phyloP scores from a whole-genome alignment of 2,329 filamentous ascomycete genomes.

The Paracoccidioides brasiliensis region DNA sequence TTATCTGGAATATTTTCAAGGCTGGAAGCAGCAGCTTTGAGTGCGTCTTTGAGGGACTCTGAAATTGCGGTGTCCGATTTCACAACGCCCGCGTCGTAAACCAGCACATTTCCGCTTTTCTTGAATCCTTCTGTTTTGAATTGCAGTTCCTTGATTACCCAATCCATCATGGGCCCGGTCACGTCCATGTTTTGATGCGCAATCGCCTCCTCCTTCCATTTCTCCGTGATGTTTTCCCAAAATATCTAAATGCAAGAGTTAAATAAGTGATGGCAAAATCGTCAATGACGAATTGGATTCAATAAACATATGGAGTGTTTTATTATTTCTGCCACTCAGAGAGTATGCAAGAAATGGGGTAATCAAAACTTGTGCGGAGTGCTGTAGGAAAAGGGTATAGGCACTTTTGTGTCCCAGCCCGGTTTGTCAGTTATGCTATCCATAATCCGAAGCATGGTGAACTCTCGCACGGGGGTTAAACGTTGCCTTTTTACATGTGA shows the following conservation, averaged over 20 bases:
- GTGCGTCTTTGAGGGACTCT: conserved; percentile 25
- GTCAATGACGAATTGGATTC: neutral
- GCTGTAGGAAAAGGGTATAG: neutral
- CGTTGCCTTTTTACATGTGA: conserved; percentile 12
- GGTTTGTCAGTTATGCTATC: conserved; percentile 32
- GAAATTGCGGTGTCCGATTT: conserved; percentile 42
- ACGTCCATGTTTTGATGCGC: conserved; percentile 15
- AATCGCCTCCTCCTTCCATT: conserved; percentile 23
- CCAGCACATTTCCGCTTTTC: conserved; percentile 28
- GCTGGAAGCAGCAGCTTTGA: conserved; percentile 35
- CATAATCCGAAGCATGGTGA: conserved; percentile 31
- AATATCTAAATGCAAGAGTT: conserved; percentile 16
- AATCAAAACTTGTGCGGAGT: too few relatives aligned
- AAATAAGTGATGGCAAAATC: neutral
- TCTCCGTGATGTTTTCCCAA: conserved; percentile 21
- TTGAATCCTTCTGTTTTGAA: conserved; percentile 35
- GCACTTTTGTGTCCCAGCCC: conserved; percentile 30
- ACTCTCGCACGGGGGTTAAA: conserved; percentile 20
- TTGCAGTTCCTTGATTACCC: conserved; percentile 36
- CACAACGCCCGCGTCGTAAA: conserved; percentile 35
- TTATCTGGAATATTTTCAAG: conserved; percentile 43
- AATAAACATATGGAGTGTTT: neutral
- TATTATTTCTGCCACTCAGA: neutral
- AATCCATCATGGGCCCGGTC: conserved; percentile 25
- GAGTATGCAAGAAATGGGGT: too few relatives aligned